Evolutionary conservation across 257 asterid species (phyloP), one percentile per base, ranked within the genome.

Genomic region (Echium plantagineum): DNA sequence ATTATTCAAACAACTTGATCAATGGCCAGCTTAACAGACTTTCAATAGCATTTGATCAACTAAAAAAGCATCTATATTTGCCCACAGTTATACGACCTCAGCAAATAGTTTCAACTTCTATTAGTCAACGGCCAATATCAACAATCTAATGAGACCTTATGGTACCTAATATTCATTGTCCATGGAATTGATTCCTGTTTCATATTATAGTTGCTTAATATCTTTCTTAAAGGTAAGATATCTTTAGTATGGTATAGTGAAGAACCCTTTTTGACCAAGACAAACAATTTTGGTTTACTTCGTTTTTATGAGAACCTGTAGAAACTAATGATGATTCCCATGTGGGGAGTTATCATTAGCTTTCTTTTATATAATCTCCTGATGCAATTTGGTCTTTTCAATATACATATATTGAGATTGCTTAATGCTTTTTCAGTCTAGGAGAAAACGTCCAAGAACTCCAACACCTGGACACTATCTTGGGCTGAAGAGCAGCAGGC

Each of bases 381-480:
- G 49, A 42, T 42, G 49, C 17, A 13, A 42, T 42, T 12, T 13
- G 49, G 5, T 42, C 2, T 42, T 10, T 42, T 42, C 49, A 10
- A 13, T 12, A 42, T 42, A 42, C 1, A 42, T 46, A 56, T n/a
- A 26, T 53, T 65, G 71, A 71, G 67, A 22, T 10, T 49, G 21
- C 53, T 77, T 55, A n/a, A 55, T 68, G 68, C 6, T 64, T 69
- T 66, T 74, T 57, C 80, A 78, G 83, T 78, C 83, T 22, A 65
- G 80, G 53, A 69, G 80, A 67, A 74, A 74, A 65, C 72, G 83
- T 31, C 59, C 72, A 10, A 68, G 83, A 66, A 78, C 99, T 66
- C 98, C 97, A 3, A 89, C 97, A 58, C 98, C 97, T 66, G 98
- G 98, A 63, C 96, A 86, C 72, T 93, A 93, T 80, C 97, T 89